A percentile compares a stretch with the other conserved stretches of the same genome.
Evolutionary conservation across 2,329 filamentous ascomycete species (phyloP).

Genomic region (Hymenoscyphus scutula): DNA sequence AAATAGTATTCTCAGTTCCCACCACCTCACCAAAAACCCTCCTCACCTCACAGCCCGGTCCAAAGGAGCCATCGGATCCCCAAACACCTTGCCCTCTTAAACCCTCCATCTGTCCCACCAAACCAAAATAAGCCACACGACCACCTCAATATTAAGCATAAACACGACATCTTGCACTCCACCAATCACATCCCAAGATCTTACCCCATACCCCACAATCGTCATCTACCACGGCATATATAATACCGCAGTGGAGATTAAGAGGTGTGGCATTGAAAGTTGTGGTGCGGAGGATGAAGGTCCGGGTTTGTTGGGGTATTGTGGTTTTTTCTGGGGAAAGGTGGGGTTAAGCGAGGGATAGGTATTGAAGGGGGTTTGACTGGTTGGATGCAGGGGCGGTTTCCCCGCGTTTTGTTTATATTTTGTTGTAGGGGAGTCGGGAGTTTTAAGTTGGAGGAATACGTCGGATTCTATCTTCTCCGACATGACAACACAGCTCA

Average conservation of each 20-base stretch:
- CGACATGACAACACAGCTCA: no score
- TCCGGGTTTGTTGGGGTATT: conserved; percentile 9
- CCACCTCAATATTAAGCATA: conserved; percentile 11
- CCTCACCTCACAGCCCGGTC: no score
- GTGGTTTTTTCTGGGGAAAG: not conserved
- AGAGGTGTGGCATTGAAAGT: conserved; percentile 9
- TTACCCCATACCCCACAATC: conserved; percentile 3
- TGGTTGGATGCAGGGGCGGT: no score
- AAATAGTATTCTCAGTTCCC: no score
- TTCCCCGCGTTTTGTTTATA: not conserved
- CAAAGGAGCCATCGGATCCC: no score
- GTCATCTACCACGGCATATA: conserved; percentile 5
- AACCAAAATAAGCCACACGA: conserved; percentile 11
- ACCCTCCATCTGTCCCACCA: no score
- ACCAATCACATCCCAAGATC: conserved; percentile 2
- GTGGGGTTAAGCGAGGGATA: not conserved
- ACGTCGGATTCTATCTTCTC: no score
- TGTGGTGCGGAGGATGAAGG: conserved; percentile 6
- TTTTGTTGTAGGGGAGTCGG: no score
- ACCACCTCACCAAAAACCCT: no score
- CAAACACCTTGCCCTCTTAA: no score
- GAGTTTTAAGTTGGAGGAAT: not conserved
- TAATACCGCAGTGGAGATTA: not conserved
- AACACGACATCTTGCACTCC: not conserved
- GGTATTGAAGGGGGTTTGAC: not conserved